Evolutionary conservation across 371 early-diverging fungal species (phyloP), one percentile per base, ranked within the genome.

Genomic region (Rhizopus delemar): DNA sequence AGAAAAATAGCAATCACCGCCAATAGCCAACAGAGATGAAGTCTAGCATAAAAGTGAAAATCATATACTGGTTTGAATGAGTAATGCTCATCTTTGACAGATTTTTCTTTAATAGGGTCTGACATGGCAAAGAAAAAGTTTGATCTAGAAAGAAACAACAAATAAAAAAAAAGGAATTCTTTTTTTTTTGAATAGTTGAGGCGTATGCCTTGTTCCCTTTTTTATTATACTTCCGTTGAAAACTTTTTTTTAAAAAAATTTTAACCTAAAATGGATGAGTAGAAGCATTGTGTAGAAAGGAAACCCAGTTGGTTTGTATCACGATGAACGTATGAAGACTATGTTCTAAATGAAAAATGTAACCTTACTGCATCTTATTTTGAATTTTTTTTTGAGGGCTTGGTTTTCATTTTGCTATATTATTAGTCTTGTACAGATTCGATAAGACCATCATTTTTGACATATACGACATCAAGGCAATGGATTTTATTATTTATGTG

Each of bases 1-100:
- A 57, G 31, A 9, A 63, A 53, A 35, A 63, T 58, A 13, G 54
- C 53, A 15, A 50, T 22, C 6, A 63, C 39, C 1, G 63, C 41
- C 12, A 63, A 0, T 11, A 46, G 28, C 63, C 63, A 63, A 2
- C 53, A 41, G 9, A 46, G 13, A 36, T 63, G 63, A n/a, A 49
- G 34, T 9, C 48, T 5, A 28, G 28, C 29, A 48, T 48, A 48
- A 29, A 48, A 48, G 6, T 29, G 31, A 12, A n/a, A 48, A 29
- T 48, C 29, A 29, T 48, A 48, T 48, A 29, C 48, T 13, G 43
- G n/a, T 13, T 43, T 6, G 15, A 28, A 29, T 28, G 48, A 8
- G 8, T 29, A 2, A 7, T 29, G 29, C 2, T 48, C 22, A 0
- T 22, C 48, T 6, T 43, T 11, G 15, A 15, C 43, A n/a, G 29